Evolutionary conservation across 495 filamentous ascomycete genomes (phyloP), one percentile per base, ranked within the genome.

Genomic region (Annulohypoxylon moriforme): DNA sequence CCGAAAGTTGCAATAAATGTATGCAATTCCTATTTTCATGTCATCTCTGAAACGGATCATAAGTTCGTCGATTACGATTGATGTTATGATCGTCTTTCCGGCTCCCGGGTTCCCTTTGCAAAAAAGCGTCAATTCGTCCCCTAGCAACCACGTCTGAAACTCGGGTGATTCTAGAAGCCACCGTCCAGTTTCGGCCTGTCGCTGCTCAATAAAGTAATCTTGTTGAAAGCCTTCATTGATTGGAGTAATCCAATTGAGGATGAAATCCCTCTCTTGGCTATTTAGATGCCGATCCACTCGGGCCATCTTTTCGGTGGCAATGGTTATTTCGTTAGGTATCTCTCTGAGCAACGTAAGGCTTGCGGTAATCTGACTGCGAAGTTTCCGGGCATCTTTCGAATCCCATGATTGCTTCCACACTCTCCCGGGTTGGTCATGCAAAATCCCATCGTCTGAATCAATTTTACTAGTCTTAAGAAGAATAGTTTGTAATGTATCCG

Each of bases 1-100:
- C 49, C 24, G 20, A 29, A 29, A 53, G n/a, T 53, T n/a, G 18
- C 22, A 53, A 59, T 40, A 59, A 14, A 59, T 40, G 18, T 59
- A 44, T 14, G 33, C 33, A 42, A 59, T 25, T 6, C 56, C 33
- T 11, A 59, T 27, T 7, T 13, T 59, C 18, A 24, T 20, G 34
- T 42, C 34, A 42, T 59, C 18, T 1, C 4, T 24, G 56, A 44
- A 42, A 8, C 1, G 1, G 27, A 36, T n/a, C 14, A 27, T 11
- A 20, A 59, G 34, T 27, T 40, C 20, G 11, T 59, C 36, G 2
- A 59, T 24, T 13, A 59, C 11, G 7, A 13, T 33, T 18, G 56
- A 44, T 1, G 36, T 11, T 7, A 34, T 40, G 36, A 25, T 27
- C 20, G 34, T 42, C 9, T 44, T 59, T 25, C 29, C 20, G 5